A percentile compares a stretch with the other conserved stretches of the same genome.
Evolutionary conservation across 1,284 basidiomycete genomes (phyloP).

Genomic region (Vanrija pseudolonga): DNA sequence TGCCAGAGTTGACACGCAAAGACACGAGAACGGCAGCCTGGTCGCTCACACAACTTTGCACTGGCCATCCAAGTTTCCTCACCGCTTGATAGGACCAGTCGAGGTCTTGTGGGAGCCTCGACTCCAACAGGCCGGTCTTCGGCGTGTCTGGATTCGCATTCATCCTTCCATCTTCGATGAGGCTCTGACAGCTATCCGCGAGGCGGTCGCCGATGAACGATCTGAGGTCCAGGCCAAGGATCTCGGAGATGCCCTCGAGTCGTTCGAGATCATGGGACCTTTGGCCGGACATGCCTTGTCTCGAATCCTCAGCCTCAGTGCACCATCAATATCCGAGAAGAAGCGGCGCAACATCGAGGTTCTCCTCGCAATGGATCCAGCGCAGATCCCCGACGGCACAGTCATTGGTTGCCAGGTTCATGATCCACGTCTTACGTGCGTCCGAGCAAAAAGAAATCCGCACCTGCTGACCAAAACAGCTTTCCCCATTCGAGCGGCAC

Average conservation of each 20-base stretch:
- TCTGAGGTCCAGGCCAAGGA: constrained; percentile 61
- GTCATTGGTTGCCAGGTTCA: constrained; percentile 70
- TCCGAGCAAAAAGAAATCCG: not conserved
- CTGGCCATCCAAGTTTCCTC: constrained; percentile 57
- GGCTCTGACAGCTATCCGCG: constrained; percentile 59
- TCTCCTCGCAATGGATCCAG: constrained; percentile 60
- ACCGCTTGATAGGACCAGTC: constrained; percentile 64
- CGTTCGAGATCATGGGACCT: constrained; percentile 82
- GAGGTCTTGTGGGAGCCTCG: constrained; percentile 68
- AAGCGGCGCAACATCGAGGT: constrained; percentile 67
- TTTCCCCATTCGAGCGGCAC: constrained; percentile 24
- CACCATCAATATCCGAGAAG: constrained; percentile 54
- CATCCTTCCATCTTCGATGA: constrained; percentile 69
- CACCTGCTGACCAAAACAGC: constrained; percentile 5
- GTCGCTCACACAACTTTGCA: constrained; percentile 43
- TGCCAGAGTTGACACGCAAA: constrained; percentile 31
- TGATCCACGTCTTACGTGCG: constrained; percentile 59
- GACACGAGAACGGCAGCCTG: constrained; percentile 58
- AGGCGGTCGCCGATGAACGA: not conserved
- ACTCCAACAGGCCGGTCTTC: constrained; percentile 11
- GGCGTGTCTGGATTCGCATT: constrained; percentile 64
- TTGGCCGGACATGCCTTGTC: constrained; percentile 72
- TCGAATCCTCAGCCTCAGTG: constrained; percentile 62
- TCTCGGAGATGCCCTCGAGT: constrained; percentile 64
- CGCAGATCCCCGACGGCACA: constrained; percentile 67